These are phyloP conservation scores for Spiromyces aspiralis DNA, from an alignment of 371 early-diverging fungal species.

Conservation along the genomic window DNA sequence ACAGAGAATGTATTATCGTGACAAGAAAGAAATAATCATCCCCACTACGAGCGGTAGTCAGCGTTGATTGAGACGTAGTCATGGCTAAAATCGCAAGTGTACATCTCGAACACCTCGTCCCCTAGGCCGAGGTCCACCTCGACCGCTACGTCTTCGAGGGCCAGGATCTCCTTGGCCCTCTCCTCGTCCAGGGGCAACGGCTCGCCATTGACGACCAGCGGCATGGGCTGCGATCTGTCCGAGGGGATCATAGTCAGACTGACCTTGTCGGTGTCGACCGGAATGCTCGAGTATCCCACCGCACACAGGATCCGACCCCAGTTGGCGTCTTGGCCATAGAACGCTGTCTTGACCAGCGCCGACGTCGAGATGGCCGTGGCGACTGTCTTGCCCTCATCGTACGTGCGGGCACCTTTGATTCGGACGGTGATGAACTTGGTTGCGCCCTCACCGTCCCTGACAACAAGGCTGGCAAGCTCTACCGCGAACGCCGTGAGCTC, in stretches of 20 bases:
- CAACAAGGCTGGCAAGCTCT: constrained; percentile 71
- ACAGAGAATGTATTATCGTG: too few relatives aligned
- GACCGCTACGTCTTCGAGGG: constrained; percentile 65
- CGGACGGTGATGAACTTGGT: constrained; percentile 90
- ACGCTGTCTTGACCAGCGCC: constrained; percentile 84
- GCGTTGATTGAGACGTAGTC: constrained; percentile 91
- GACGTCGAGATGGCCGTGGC: constrained; percentile 80
- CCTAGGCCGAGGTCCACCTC: constrained; percentile 66
- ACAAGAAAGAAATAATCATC: too few relatives aligned
- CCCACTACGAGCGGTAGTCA: constrained; percentile 59
- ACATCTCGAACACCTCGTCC: constrained; percentile 56
- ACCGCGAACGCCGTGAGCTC: constrained; percentile 61
- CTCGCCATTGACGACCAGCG: constrained; percentile 63
- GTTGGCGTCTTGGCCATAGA: constrained; percentile 92
- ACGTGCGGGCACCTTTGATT: constrained; percentile 54
- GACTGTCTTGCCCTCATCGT: constrained; percentile 61
- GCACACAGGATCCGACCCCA: constrained; percentile 89
- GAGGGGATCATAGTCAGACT: constrained; percentile 55
- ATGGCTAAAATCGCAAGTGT: constrained; percentile 87
- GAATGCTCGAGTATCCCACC: constrained; percentile 58
- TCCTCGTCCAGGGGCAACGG: constrained; percentile 59
- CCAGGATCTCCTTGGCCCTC: constrained; percentile 63
- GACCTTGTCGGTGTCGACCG: constrained; percentile 56
- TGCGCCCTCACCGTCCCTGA: constrained; percentile 91
- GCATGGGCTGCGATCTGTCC: constrained; percentile 39